Base-by-base conservation (phyloP, 208 protist genomes). In the Polymyxa betae region DNA sequence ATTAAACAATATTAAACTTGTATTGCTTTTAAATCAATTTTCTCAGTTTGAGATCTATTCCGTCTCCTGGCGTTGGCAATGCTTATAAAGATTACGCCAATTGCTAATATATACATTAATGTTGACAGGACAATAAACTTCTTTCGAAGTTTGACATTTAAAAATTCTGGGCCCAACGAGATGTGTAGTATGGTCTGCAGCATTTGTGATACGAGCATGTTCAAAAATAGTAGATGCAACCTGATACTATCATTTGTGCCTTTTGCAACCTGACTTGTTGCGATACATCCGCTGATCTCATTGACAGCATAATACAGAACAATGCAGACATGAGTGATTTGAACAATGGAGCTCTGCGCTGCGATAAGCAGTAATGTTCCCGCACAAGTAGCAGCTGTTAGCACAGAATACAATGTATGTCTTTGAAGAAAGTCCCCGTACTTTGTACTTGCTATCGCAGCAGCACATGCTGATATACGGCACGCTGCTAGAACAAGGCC, bases 321-420 rank as follows among this genome's bases (percentile, higher is more conserved):
- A 43, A 82, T 82, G n/a, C 72, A 82, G 72, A 43, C 5, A 43
- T 82, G 72, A 12, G 72, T 82, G 5, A 82, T n/a, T 5, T 35
- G 35, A 43, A 82, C 35, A 12, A 5, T 45, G 72, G 5, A 45
- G 16, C 72, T 35, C 35, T 35, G 72, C 35, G 72, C 5, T 43
- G 72, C 72, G n/a, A 82, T 82, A 5, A 82, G 35, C 16, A 82
- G 72, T n/a, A 82, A n/a, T 35, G 72, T n/a, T 35, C 72, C 72
- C 16, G 72, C 40, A 35, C 5, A 40, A n/a, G 10, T 12, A 12
- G 72, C 72, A 5, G 72, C 5, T 12, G 40, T 20, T n/a, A 82
- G n/a, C 10, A 82, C 72, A n/a, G 35, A 38, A 5, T 20, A 5
- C 12, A n/a, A 43, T 43, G 72, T n/a, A 5, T 35, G 5, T 20